A percentile compares a stretch with the other conserved stretches of the same genome.
These are phyloP conservation scores for Rauvolfia tetraphylla DNA, from an alignment of 257 asterid genomes.

Conservation along the genomic window DNA sequence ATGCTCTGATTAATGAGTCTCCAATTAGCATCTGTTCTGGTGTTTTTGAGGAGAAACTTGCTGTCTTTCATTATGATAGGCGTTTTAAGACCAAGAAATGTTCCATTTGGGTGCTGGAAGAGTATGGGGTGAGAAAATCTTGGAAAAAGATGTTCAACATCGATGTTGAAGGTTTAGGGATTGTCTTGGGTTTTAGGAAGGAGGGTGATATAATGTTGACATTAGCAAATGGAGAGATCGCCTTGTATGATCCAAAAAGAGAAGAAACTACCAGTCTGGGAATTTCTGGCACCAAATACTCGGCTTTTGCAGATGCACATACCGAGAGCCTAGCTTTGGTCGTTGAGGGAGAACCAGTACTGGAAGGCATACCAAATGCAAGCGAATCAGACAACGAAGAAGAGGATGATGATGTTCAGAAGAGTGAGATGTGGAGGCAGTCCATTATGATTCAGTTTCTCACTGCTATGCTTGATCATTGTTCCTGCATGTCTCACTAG, in stretches of 20 bases:
- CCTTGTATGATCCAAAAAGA: constrained; percentile 1
- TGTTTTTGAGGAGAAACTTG: constrained; percentile 5
- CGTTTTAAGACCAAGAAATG: background rate
- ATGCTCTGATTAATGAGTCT: constrained; percentile 3
- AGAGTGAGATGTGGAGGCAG: constrained; percentile 21
- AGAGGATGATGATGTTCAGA: constrained; percentile 12
- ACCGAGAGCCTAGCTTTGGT: constrained; percentile 20
- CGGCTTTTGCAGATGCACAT: constrained; percentile 4
- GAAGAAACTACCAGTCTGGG: background rate
- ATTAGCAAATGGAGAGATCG: background rate
- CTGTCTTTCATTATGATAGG: constrained; percentile 1
- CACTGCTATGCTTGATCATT: constrained; percentile 7
- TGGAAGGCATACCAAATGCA: constrained; percentile 9
- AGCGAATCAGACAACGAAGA: constrained; percentile 10
- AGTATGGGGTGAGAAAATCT: constrained; percentile 11
- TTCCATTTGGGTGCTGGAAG: constrained; percentile 23
- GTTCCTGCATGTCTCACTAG: background rate
- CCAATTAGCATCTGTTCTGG: background rate
- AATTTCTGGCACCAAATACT: background rate
- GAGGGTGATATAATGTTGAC: constrained; percentile 10
- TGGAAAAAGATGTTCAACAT: constrained; percentile 19
- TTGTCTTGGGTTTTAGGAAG: background rate
- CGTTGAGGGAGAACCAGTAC: constrained; percentile 21
- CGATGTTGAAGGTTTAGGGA: background rate
- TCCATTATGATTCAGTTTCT: constrained; percentile 19